Conservation (phyloP, 1,139 yeast genomes). For the Geotrichum reessii region DNA sequence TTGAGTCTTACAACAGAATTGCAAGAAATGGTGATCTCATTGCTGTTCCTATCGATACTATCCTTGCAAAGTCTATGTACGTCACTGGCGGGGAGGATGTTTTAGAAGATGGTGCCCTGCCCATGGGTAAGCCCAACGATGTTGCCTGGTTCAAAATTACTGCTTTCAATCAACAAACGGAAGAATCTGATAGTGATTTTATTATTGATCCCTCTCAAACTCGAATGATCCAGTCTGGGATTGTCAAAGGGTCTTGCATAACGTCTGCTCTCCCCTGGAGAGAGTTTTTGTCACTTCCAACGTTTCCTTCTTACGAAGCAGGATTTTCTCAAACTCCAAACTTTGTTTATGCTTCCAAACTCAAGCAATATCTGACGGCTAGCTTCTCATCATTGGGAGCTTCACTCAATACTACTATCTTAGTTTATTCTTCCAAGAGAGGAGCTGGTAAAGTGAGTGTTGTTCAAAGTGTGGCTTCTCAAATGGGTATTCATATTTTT, state of each 20-base stretch:
- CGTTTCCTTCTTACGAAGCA: constrained; percentile 35
- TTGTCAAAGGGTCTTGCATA: constrained; percentile 37
- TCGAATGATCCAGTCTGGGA: constrained; percentile 62
- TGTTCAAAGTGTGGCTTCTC: constrained; percentile 50
- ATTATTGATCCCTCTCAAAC: constrained; percentile 61
- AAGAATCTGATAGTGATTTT: constrained; percentile 43
- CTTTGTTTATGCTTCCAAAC: constrained; percentile 51
- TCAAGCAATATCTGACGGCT: constrained; percentile 34
- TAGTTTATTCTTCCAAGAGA: constrained; percentile 63
- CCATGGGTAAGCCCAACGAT: constrained; percentile 61
- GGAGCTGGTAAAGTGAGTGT: constrained; percentile 76
- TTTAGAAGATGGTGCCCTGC: constrained; percentile 33
- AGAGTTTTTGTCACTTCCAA: constrained; percentile 42
- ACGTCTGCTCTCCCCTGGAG: constrained; percentile 48
- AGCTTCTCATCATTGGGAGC: constrained; percentile 34
- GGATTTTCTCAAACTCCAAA: constrained; percentile 35
- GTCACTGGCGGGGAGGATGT: constrained; percentile 32
- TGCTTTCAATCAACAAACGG: constrained; percentile 36
- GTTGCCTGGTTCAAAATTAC: constrained; percentile 78
- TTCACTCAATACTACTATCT: constrained; percentile 53
- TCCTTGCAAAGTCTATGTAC: constrained; percentile 56
- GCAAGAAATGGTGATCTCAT: constrained; percentile 60
- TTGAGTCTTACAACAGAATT: constrained; percentile 54
- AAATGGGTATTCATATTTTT: constrained; percentile 62
- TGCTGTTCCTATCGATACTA: constrained; percentile 72